Base-by-base conservation (phyloP, 768 basidiomycete genomes). In the Tricholoma bakamatsutake region DNA sequence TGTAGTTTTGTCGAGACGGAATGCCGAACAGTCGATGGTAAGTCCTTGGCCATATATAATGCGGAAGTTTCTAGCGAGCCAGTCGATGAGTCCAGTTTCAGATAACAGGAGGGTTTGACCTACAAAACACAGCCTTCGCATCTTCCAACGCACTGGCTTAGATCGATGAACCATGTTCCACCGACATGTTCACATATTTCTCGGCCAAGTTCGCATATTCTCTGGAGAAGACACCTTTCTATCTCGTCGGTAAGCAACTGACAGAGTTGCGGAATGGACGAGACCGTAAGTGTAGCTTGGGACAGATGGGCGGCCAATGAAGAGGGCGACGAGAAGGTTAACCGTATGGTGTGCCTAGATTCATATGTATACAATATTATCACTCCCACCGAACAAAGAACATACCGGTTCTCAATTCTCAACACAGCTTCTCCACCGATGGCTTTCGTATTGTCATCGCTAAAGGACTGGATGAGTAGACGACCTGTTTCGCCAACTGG, bases 121-220 rank as follows among this genome's bases (percentile, higher is more conserved):
- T 63, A 90, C 90, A 90, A 59, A 17, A 85, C 82, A 59, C 80
- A 84, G 3, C 87, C 86, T 60, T 90, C 89, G 89, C 90, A 91
- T 63, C 87, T 77, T 6, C 87, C 90, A 21, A 92, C 80, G 43
- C 84, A 84, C 55, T 82, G 81, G 53, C 86, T 78, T 45, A 81
- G 65, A 61, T 93, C 90, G 24, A 91, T 82, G 59, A 92, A 88
- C 90, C 90, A 93, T 2, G 82, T 84, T 12, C 84, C 85, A 45
- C 83, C 83, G 12, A 80, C 73, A 30, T 76, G 67, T 34, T 76
- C 74, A 51, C 78, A 79, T 7, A 81, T 66, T 50, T 76, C 77
- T 17, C 71, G 73, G 5, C 90, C 90, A 24, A 86, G 70, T 56
- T 82, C 83, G 61, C 87, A 87, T 53, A 93, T 84, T 57, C 84